These are phyloP conservation scores for Hanseniaspora uvarum DNA, from an alignment of 1,139 yeast genomes.

Conservation along the genomic window DNA sequence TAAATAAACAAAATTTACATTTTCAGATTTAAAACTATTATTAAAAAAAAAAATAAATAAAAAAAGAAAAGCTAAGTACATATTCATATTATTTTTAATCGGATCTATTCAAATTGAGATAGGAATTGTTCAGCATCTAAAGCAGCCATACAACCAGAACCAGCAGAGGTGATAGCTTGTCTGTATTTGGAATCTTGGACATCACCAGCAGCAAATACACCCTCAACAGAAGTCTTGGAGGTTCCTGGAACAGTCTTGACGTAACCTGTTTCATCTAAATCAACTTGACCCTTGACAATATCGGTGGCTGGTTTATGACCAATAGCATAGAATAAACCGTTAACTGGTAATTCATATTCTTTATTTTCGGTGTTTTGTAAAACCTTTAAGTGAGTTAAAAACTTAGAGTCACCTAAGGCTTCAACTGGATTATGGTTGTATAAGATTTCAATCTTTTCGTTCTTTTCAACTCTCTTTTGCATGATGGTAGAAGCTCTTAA, in stretches of 20 bases:
- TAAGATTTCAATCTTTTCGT: constrained; percentile 81
- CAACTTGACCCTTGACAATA: constrained; percentile 65
- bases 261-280: constrained; percentile 81
- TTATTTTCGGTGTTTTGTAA: constrained; percentile 66
- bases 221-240: constrained; percentile 73
- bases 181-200: constrained; percentile 94
- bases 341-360: constrained; percentile 59
- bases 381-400: constrained; percentile 49
- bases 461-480: constrained; percentile 80
- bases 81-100: background rate
- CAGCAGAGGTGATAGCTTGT: constrained; percentile 99
- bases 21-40: too few relatives aligned
- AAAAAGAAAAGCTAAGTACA: background rate
- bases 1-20: too few relatives aligned
- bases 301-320: constrained; percentile 95
- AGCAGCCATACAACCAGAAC: constrained; percentile 99
- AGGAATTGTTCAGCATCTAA: constrained; percentile 82
- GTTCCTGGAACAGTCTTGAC: constrained; percentile 82
- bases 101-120: constrained; percentile 50
- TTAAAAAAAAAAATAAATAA: background rate
- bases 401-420: constrained; percentile 87
- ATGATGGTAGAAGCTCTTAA: constrained; percentile 90
- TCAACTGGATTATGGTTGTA: constrained; percentile 78
- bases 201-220: constrained; percentile 98
- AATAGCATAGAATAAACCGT: constrained; percentile 93